Evolutionary conservation across 2,329 filamentous ascomycete species (phyloP).

Genomic region (Penicillium sp.): DNA sequence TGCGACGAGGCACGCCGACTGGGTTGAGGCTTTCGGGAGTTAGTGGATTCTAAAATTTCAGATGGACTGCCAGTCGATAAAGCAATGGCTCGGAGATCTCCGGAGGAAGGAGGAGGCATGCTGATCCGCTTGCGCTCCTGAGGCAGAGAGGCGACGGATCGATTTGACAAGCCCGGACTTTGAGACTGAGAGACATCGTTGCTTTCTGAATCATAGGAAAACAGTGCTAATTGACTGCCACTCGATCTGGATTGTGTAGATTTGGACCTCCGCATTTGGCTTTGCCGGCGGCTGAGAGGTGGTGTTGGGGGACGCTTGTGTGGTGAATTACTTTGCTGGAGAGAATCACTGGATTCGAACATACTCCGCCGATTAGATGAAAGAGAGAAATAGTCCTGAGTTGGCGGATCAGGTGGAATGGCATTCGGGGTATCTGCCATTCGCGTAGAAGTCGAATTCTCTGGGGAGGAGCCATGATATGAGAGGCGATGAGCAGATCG

Average conservation of each 20-base stretch:
- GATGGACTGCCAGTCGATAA: slow-evolving; percentile 3
- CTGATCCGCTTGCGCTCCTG: slow-evolving; percentile 19
- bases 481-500: slow-evolving; percentile 25
- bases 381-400: slow-evolving; percentile 38
- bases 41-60: slow-evolving; percentile 15
- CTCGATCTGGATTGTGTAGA: slow-evolving; percentile 32
- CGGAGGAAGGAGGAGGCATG: slow-evolving; percentile 17
- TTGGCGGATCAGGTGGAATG: slow-evolving; percentile 44
- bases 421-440: slow-evolving; percentile 13
- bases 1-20: slow-evolving; percentile 28
- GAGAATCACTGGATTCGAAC: slow-evolving; percentile 17
- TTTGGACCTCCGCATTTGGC: slow-evolving; percentile 39
- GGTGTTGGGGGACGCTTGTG: slow-evolving; percentile 45
- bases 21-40: slow-evolving; percentile 18
- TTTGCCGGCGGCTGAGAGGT: slow-evolving; percentile 46
- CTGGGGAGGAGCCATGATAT: slow-evolving; percentile 22
- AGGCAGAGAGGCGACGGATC: slow-evolving; percentile 5
- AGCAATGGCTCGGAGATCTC: slow-evolving; percentile 7
- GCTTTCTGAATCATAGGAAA: slow-evolving; percentile 45
- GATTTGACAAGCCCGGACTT: slow-evolving; percentile 25
- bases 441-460: slow-evolving; percentile 16
- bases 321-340: slow-evolving; percentile 31
- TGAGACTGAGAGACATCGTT: slow-evolving; percentile 26
- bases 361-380: slow-evolving; percentile 10
- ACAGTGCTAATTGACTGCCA: slow-evolving; percentile 30